Evolutionary conservation across 192 early-diverging fungal species (phyloP).

Genomic region (Entophlyctis luteolus): DNA sequence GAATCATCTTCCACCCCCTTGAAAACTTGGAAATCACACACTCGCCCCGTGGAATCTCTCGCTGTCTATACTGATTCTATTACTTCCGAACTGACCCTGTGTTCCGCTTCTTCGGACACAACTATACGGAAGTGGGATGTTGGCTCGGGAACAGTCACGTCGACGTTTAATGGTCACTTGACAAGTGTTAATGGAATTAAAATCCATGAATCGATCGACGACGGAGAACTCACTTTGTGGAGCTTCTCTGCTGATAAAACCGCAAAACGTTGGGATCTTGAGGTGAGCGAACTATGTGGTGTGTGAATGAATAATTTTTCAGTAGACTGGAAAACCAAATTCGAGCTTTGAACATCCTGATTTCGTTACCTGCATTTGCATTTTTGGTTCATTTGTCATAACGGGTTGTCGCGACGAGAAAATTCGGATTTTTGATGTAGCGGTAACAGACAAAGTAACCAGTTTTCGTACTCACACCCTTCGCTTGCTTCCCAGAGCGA

Average conservation of each 20-base stretch:
- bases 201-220: constrained; percentile 59
- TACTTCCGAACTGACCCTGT: constrained; percentile 11
- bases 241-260: constrained; percentile 88
- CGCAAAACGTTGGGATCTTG: constrained; percentile 79
- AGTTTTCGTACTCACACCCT: constrained; percentile 5
- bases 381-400: constrained; percentile 66
- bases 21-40: constrained; percentile 46
- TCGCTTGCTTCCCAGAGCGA: constrained; percentile 53
- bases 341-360: constrained; percentile 75
- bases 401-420: constrained; percentile 83
- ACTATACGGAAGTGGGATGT: constrained; percentile 75
- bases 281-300: constrained; percentile 44
- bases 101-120: constrained; percentile 77
- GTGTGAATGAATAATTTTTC: constrained; percentile 11
- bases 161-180: constrained; percentile 64
- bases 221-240: constrained; percentile 17
- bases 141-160: constrained; percentile 45
- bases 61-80: constrained; percentile 22
- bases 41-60: constrained; percentile 52
- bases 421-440: constrained; percentile 82
- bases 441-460: constrained; percentile 49
- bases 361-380: constrained; percentile 65
- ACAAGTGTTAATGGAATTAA: constrained; percentile 72
- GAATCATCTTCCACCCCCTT: constrained; percentile 46
- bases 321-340: constrained; percentile 67